phyloP scores from a whole-genome alignment of 805 yeast species.

The Ogataea ganodermae region DNA sequence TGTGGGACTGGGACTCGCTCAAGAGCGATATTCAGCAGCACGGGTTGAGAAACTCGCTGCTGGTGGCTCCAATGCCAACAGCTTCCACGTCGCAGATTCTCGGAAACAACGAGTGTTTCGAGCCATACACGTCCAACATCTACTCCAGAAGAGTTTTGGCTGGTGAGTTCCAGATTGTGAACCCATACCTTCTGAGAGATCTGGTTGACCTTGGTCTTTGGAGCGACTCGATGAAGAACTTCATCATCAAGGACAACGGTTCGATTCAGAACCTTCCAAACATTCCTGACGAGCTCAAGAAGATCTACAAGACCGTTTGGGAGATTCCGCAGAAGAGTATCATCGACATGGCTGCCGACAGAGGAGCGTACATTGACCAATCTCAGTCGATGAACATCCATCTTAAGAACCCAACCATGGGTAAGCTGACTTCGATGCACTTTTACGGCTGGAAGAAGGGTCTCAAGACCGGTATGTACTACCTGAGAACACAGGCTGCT shows the following conservation, averaged over 20 bases:
- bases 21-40: slow-evolving; percentile 48
- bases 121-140: slow-evolving; percentile 63
- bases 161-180: slow-evolving; percentile 65
- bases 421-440: slow-evolving; percentile 96
- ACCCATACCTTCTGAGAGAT: slow-evolving; percentile 58
- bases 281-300: slow-evolving; percentile 55
- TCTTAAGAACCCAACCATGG: slow-evolving; percentile 93
- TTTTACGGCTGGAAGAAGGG: slow-evolving; percentile 99
- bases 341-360: slow-evolving; percentile 69
- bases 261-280: slow-evolving; percentile 57
- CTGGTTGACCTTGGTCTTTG: slow-evolving; percentile 60
- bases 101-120: slow-evolving; percentile 64
- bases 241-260: slow-evolving; percentile 57
- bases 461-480: slow-evolving; percentile 98
- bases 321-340: slow-evolving; percentile 60
- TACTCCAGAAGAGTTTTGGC: slow-evolving; percentile 64
- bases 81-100: slow-evolving; percentile 66
- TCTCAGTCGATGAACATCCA: slow-evolving; percentile 93
- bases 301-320: slow-evolving; percentile 62
- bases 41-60: slow-evolving; percentile 59
- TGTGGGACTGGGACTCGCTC: slow-evolving; percentile 60
- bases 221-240: slow-evolving; percentile 59
- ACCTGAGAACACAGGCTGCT: slow-evolving; percentile 96
- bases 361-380: slow-evolving; percentile 84
- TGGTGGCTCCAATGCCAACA: slow-evolving; percentile 68